Conservation (phyloP, 495 filamentous ascomycete genomes). For the Filosporella fistucella region DNA sequence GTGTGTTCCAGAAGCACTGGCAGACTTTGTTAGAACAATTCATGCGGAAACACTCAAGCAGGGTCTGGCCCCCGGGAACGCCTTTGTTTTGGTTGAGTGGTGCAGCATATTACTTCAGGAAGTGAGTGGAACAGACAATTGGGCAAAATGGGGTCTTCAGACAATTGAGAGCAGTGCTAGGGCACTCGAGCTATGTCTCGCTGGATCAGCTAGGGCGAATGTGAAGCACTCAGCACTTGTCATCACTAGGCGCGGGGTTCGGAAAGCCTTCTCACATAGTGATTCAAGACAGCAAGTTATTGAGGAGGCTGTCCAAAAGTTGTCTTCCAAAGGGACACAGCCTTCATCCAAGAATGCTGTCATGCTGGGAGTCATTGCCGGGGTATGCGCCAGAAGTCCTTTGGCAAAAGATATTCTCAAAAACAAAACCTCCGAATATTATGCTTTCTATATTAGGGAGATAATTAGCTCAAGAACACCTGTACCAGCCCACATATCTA, state of each 20-base stretch:
- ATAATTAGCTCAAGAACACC: constrained; percentile 72
- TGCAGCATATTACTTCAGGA: constrained; percentile 69
- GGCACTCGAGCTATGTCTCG: constrained; percentile 72
- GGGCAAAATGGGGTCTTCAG: constrained; percentile 63
- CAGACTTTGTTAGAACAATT: constrained; percentile 53
- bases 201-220: constrained; percentile 49
- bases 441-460: constrained; percentile 79
- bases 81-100: constrained; percentile 91
- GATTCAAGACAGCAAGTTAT: constrained; percentile 54
- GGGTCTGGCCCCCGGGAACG: constrained; percentile 69
- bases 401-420: constrained; percentile 53
- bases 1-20: constrained; percentile 47
- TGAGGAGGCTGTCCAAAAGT: constrained; percentile 54
- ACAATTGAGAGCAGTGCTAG: constrained; percentile 57
- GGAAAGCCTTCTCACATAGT: constrained; percentile 58
- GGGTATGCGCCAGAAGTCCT: constrained; percentile 70
- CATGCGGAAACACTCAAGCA: constrained; percentile 65
- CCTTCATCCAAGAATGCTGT: constrained; percentile 64
- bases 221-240: constrained; percentile 64
- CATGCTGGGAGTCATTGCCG: constrained; percentile 78
- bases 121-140: constrained; percentile 44
- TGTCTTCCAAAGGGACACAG: constrained; percentile 60
- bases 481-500: constrained; percentile 67
- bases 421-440: constrained; percentile 62
- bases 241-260: constrained; percentile 67